Conservation (phyloP, 2,329 filamentous ascomycete genomes). For the Aspergillus piperis region DNA sequence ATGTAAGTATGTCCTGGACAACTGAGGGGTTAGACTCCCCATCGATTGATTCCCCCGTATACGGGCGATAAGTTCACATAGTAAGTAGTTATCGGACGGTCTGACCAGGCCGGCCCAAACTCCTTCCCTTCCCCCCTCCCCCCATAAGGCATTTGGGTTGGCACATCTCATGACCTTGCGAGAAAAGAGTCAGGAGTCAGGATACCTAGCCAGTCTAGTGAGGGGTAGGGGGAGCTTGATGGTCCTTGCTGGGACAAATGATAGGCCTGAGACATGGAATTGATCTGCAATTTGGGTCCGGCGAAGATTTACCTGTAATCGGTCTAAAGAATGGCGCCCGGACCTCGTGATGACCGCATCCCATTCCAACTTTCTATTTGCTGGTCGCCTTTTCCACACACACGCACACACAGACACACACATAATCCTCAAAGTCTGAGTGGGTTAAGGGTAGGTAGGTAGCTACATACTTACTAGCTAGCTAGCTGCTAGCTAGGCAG, state of each 20-base stretch:
- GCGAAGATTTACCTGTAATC: constrained; percentile 4
- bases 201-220: not conserved
- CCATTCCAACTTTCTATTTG: constrained; percentile 1
- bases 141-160: not conserved
- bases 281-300: constrained; percentile 2
- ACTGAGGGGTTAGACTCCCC: not conserved
- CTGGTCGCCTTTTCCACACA: not conserved
- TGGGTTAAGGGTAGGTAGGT: not conserved
- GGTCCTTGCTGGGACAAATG: not conserved
- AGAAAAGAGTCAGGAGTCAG: not conserved
- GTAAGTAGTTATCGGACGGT: not conserved
- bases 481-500: not conserved
- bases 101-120: not conserved
- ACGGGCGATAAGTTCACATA: not conserved
- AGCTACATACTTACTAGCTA: not conserved
- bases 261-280: constrained; percentile 8
- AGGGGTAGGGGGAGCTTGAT: not conserved
- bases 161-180: not conserved
- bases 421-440: not conserved
- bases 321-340: constrained; percentile 2
- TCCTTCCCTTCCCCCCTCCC: not conserved
- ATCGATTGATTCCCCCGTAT: not conserved
- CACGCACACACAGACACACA: no score
- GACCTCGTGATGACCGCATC: constrained; percentile 9
- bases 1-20: no score